Evolutionary conservation across 371 early-diverging fungal species (phyloP), one percentile per base, ranked within the genome.

Genomic region (Phascolomyces articulosus): DNA sequence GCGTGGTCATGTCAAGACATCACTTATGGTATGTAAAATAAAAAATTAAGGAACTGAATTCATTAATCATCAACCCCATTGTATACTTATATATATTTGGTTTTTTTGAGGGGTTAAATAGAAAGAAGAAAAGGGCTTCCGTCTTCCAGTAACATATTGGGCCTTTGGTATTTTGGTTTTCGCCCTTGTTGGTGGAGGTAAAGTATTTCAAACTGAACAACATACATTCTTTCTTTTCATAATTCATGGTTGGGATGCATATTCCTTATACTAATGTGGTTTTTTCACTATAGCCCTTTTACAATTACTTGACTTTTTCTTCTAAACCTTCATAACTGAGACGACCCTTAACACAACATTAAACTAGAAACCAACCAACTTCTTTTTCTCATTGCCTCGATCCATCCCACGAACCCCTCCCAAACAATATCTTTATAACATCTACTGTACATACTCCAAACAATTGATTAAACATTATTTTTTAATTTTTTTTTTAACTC

Each of bases 1-100:
- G 60, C 74, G 77, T 60, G 77, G 77, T 10, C 71, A 73, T 47
- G 77, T 77, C n/a, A 77, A 77, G 58, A 34, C 64, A 16, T 64
- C 70, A 40, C 61, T 77, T 59, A 72, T 73, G 41, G 27, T 24
- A 54, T 38, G 11, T 44, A n/a, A 31, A 6, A 31, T 6, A 3
- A 31, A 31, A 31, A 31, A 31, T 31, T 31, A 6, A 31, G 10
- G 10, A 31, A 34, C 34, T 34, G 34, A 34, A 34, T 34, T 34
- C 11, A 34, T 34, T 10, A 31, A 6, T 31, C 31, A n/a, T n/a
- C n/a, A n/a, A n/a, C n/a, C n/a, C n/a, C n/a, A n/a, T n/a, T n/a
- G n/a, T n/a, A n/a, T n/a, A n/a, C n/a, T n/a, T n/a, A n/a, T n/a
- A n/a, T n/a, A n/a, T n/a, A n/a, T n/a, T n/a, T n/a, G n/a, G n/a